Conservation (phyloP, 805 yeast species). For the Starmera pachycereana region DNA sequence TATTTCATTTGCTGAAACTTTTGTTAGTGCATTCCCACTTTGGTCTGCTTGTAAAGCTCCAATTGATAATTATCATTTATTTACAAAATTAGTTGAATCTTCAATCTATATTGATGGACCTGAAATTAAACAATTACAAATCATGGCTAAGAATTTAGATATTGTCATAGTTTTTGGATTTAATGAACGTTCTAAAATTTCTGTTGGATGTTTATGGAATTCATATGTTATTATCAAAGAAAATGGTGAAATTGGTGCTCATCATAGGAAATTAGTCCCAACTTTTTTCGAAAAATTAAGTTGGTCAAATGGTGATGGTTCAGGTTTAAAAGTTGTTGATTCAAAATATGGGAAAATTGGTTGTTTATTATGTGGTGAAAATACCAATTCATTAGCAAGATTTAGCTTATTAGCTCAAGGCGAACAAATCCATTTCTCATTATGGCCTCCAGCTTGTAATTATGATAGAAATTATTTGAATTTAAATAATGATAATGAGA, state of each 20-base stretch:
- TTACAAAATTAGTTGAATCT: constrained; percentile 11
- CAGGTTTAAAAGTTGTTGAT: constrained; percentile 13
- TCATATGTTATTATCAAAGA: constrained; percentile 13
- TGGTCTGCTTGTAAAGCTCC: constrained; percentile 18
- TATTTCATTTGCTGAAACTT: constrained; percentile 15
- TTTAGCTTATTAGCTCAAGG: constrained; percentile 16
- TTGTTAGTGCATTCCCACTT: constrained; percentile 14
- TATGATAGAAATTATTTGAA: constrained; percentile 5
- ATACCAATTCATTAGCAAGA: constrained; percentile 17
- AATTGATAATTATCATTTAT: constrained; percentile 16
- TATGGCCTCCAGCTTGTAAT: constrained; percentile 15
- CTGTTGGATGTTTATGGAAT: constrained; percentile 19
- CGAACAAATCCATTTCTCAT: constrained; percentile 15
- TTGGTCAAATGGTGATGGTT: constrained; percentile 17
- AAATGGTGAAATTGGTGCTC: constrained; percentile 11
- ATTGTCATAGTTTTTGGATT: constrained; percentile 15
- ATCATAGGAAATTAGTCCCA: constrained; percentile 14
- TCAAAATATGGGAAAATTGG: constrained; percentile 14
- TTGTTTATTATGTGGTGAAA: constrained; percentile 15
- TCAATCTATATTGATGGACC: constrained; percentile 18
- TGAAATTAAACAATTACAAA: constrained; percentile 8
- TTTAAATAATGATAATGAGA: constrained; percentile 1
- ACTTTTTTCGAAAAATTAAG: constrained; percentile 13
- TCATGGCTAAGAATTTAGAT: constrained; percentile 9
- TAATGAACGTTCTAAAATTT: constrained; percentile 10